Evolutionary conservation across 2,329 filamentous ascomycete species (phyloP).

Genomic region (Aspergillus chevalieri): DNA sequence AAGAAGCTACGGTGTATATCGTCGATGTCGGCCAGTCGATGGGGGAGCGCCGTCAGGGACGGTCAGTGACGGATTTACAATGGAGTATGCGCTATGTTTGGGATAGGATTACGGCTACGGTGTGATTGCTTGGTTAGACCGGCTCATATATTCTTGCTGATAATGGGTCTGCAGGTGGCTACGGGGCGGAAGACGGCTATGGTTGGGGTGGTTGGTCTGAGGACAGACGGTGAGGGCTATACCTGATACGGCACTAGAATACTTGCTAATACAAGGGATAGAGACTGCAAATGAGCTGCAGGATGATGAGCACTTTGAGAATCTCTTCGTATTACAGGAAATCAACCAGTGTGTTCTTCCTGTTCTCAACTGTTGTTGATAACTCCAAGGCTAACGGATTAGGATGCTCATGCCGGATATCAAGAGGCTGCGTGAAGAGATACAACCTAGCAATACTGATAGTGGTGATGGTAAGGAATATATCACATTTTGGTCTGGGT

Average conservation of each 20-base stretch:
- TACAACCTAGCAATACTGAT: slow-evolving; percentile 63
- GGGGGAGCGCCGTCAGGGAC: slow-evolving; percentile 63
- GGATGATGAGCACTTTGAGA: slow-evolving; percentile 64
- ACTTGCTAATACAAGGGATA: slow-evolving; percentile 16
- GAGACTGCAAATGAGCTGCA: slow-evolving; percentile 64
- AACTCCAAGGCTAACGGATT: slow-evolving; percentile 4
- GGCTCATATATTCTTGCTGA: background rate
- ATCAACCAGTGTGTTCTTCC: slow-evolving; percentile 58
- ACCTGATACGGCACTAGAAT: slow-evolving; percentile 4
- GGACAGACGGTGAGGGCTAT: slow-evolving; percentile 58
- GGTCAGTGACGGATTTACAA: slow-evolving; percentile 73
- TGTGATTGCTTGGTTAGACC: slow-evolving; percentile 38
- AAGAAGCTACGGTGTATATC: slow-evolving; percentile 89
- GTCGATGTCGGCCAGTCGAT: slow-evolving; percentile 85
- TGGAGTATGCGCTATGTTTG: slow-evolving; percentile 89
- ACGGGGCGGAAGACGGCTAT: slow-evolving; percentile 68
- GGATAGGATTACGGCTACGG: slow-evolving; percentile 79
- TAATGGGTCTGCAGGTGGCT: slow-evolving; percentile 39
- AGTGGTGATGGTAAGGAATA: slow-evolving; percentile 61
- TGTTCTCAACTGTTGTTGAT: background rate
- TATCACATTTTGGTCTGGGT: background rate
- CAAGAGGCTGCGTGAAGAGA: slow-evolving; percentile 54
- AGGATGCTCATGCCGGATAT: slow-evolving; percentile 64
- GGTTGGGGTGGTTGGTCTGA: slow-evolving; percentile 74
- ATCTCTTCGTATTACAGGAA: slow-evolving; percentile 67